Evolutionary conservation across 2,329 filamentous ascomycete genomes (phyloP), one percentile per base, ranked within the genome.

Genomic region (Stagonosporopsis tanaceti): DNA sequence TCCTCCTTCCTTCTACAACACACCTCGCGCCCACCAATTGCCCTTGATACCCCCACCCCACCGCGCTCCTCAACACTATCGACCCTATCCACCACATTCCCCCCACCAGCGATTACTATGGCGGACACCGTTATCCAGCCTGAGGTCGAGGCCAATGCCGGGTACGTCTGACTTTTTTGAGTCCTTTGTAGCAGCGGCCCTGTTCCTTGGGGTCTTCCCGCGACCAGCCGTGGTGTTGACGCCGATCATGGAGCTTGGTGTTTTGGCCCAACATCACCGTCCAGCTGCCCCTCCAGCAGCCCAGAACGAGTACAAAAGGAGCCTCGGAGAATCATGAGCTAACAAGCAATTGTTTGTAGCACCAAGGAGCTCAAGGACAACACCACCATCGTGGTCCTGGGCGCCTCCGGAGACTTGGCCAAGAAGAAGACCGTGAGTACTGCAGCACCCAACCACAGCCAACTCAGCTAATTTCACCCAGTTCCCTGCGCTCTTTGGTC

Each of bases 311-410:
- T 32, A 47, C 50, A 22, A 7, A 35, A 47, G 11, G 17, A n/a
- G 6, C 7, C 22, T 42, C 38, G 47, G 50, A 44, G 32, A 50
- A 51, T 34, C 39, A 32, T 25, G 60, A 47, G 66, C 67, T 71
- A 73, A 82, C 70, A 40, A 57, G 27, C 17, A 25, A 39, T 40
- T 54, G 11, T n/a, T 59, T 66, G 67, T 78, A 96, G 92, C 76
- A 88, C 87, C 73, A 85, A 96, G 80, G 95, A 99, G 87, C 89
- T 99, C 76, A 99, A 97, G 85, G 92, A 98, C 76, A 96, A 99
- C 85, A 99, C 95, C 66, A 87, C 93, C 76, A 96, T 99, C 73
- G 87, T 99, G 73, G 95, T 99, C 72, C 89, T 99, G 68, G 95
- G 95, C 74, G 95, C 95, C 66, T 99, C 95, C 50, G 95, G 95